These are phyloP conservation scores for Naematelia encephala DNA, from an alignment of 768 basidiomycete genomes.

Conservation along the genomic window DNA sequence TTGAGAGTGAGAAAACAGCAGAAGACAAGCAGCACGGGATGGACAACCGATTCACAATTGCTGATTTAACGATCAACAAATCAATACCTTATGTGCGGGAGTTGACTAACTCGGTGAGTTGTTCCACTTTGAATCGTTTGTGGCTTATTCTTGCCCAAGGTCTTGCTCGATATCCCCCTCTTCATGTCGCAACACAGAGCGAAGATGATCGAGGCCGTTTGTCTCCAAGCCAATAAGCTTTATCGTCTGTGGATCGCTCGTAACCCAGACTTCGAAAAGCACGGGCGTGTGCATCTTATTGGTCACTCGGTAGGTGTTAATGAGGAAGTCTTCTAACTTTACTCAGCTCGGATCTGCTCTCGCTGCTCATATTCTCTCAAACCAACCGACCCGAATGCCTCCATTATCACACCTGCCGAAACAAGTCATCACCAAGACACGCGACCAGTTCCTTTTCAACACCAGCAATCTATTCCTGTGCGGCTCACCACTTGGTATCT, in stretches of 20 bases:
- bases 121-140: background rate
- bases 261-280: slow-evolving; percentile 52
- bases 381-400: slow-evolving; percentile 54
- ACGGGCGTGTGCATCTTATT: slow-evolving; percentile 54
- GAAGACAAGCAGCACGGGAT: slow-evolving; percentile 51
- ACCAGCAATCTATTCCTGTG: slow-evolving; percentile 52
- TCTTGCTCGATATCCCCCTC: slow-evolving; percentile 53
- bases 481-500: slow-evolving; percentile 54
- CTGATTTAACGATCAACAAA: slow-evolving; percentile 54
- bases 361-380: slow-evolving; percentile 53
- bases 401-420: slow-evolving; percentile 49
- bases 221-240: slow-evolving; percentile 52
- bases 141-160: slow-evolving; percentile 6
- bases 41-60: slow-evolving; percentile 54
- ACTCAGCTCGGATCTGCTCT: slow-evolving; percentile 52
- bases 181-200: slow-evolving; percentile 55
- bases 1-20: slow-evolving; percentile 50
- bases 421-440: slow-evolving; percentile 40
- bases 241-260: slow-evolving; percentile 55
- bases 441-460: slow-evolving; percentile 52
- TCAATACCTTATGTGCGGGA: slow-evolving; percentile 54
- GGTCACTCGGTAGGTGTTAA: slow-evolving; percentile 50
- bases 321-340: background rate
- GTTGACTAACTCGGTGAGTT: slow-evolving; percentile 52
- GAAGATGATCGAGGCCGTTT: slow-evolving; percentile 55